A percentile compares a stretch with the other conserved stretches of the same genome.
These are phyloP conservation scores for Fusarium siculi DNA, from an alignment of 2,329 filamentous ascomycete genomes.

Conservation along the genomic window DNA sequence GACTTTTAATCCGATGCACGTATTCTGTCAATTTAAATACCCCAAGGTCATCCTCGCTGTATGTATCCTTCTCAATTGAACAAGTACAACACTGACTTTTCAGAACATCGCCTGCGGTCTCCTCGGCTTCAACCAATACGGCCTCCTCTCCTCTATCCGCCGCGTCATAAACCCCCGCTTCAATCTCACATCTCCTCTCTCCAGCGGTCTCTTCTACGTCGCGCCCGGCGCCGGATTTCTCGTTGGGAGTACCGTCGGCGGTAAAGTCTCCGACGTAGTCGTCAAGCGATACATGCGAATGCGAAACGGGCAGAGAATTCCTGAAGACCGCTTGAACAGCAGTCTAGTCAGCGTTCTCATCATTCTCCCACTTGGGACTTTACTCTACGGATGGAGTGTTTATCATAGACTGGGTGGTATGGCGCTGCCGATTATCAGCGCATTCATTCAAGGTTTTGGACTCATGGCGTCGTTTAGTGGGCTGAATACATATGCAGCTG, in stretches of 20 bases:
- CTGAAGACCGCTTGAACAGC: slow-evolving; percentile 48
- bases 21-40: slow-evolving; percentile 41
- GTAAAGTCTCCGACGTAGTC: slow-evolving; percentile 55
- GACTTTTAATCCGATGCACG: slow-evolving; percentile 42
- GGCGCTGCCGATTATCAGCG: slow-evolving; percentile 48
- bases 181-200: slow-evolving; percentile 68
- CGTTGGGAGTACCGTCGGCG: slow-evolving; percentile 72
- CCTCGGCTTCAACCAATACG: slow-evolving; percentile 55
- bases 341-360: slow-evolving; percentile 46
- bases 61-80: not conserved
- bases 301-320: slow-evolving; percentile 46
- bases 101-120: slow-evolving; percentile 44
- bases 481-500: slow-evolving; percentile 54
- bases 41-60: slow-evolving; percentile 40
- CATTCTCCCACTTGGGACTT: slow-evolving; percentile 45
- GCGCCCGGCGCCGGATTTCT: slow-evolving; percentile 75
- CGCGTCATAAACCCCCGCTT: slow-evolving; percentile 78
- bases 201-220: slow-evolving; percentile 75
- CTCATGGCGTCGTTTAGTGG: slow-evolving; percentile 52
- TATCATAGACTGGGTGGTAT: slow-evolving; percentile 48
- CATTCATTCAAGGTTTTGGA: slow-evolving; percentile 49
- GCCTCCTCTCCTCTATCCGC: slow-evolving; percentile 69
- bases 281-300: slow-evolving; percentile 54
- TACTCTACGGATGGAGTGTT: slow-evolving; percentile 52
- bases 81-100: accelerated